Percentiles rank a stretch among this genome's conserved stretches.
Conservation (phyloP, 208 protist genomes). For the Wallacemonas sp. region DNA sequence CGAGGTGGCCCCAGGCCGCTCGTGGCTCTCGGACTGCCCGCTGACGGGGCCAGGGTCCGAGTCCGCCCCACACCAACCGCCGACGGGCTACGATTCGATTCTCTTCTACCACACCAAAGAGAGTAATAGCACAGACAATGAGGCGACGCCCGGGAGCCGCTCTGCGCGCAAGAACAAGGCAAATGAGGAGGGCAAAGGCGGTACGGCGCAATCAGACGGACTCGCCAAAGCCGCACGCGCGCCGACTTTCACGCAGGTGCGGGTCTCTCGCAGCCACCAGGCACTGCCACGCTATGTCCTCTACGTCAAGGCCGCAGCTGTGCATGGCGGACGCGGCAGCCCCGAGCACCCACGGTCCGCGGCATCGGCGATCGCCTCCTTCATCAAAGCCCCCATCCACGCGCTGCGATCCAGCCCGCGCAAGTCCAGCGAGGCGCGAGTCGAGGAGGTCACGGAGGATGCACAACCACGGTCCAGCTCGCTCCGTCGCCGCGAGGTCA, state of each 20-base stretch:
- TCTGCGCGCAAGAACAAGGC: too few species aligned
- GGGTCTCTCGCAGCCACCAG: slow-evolving; percentile 54
- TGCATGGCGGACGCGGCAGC: too few species aligned
- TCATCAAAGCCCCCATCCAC: neutral
- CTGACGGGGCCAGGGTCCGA: slow-evolving; percentile 9
- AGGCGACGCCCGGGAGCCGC: too few species aligned
- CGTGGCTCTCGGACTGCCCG: slow-evolving; percentile 34
- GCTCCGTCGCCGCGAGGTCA: neutral
- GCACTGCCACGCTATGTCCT: slow-evolving; percentile 74
- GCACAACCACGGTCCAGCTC: neutral
- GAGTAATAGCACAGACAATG: neutral
- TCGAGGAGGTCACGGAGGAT: neutral
- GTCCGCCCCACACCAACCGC: slow-evolving; percentile 2
- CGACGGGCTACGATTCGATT: slow-evolving; percentile 49
- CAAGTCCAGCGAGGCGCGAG: neutral
- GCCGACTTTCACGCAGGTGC: slow-evolving; percentile 37
- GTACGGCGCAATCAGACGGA: too few species aligned
- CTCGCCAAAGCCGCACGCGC: too few species aligned
- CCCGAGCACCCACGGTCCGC: too few species aligned
- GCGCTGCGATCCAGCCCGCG: neutral
- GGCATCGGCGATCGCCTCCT: neutral
- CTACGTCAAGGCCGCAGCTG: slow-evolving; percentile 21
- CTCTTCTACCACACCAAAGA: slow-evolving; percentile 19
- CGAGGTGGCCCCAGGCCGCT: slow-evolving; percentile 58
- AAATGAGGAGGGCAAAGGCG: too few species aligned